Conservation (phyloP, 2,329 filamentous ascomycete species). For the Trichoderma sp. region DNA sequence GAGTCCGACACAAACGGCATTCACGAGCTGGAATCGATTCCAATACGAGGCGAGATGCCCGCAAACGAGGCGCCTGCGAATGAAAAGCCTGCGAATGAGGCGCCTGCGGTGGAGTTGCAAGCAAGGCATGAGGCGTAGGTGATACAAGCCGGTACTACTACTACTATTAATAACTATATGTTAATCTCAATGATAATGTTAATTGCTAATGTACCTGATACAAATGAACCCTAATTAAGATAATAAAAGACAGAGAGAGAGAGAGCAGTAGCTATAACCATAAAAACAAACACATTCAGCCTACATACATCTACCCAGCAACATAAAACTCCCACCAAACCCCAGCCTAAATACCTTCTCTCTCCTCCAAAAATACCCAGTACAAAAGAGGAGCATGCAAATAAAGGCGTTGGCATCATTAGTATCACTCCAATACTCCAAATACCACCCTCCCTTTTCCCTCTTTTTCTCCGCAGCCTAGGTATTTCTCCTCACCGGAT, state of each 20-base stretch:
- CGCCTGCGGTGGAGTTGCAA: background rate
- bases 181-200: no score
- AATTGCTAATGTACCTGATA: no score
- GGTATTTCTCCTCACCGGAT: constrained; percentile 2
- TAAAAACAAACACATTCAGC: background rate
- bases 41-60: background rate
- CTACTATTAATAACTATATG: no score
- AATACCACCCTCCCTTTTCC: background rate
- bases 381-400: background rate
- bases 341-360: background rate
- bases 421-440: background rate
- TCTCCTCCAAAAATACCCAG: background rate
- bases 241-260: background rate
- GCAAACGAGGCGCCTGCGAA: background rate
- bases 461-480: background rate
- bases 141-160: background rate
- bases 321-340: background rate
- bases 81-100: background rate
- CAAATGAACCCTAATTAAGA: no score
- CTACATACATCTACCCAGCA: background rate
- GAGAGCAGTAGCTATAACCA: background rate
- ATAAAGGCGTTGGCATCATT: background rate
- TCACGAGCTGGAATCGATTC: background rate
- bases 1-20: background rate
- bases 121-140: background rate